A percentile compares a stretch with the other conserved stretches of the same genome.
Evolutionary conservation across 192 early-diverging fungal genomes (phyloP).

Genomic region (Neocallimastix lanati): DNA sequence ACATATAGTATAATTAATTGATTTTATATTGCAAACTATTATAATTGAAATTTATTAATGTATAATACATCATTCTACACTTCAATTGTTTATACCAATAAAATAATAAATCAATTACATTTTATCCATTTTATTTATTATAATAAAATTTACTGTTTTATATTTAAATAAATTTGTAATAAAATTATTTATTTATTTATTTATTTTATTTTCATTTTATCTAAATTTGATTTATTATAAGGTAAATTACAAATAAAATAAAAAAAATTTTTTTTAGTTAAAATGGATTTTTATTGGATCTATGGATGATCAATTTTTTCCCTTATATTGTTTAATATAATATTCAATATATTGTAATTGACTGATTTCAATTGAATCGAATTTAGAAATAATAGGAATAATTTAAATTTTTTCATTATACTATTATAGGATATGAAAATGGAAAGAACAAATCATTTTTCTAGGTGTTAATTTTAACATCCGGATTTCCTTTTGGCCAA

Average conservation of each 20-base stretch:
- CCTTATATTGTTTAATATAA: background rate
- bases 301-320: background rate
- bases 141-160: no score
- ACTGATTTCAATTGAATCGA: background rate
- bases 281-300: background rate
- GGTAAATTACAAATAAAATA: no score
- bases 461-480: background rate
- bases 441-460: background rate
- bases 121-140: no score
- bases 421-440: background rate
- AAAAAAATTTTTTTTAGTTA: background rate
- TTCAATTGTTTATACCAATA: no score
- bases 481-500: background rate
- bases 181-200: no score
- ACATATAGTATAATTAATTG: no score
- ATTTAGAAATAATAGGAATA: background rate
- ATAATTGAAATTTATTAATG: no score
- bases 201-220: background rate
- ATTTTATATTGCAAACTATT: no score
- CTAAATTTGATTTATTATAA: background rate
- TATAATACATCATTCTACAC: no score
- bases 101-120: no score
- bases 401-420: no score
- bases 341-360: background rate
- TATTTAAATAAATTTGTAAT: no score